Evolutionary conservation across 176 grass and related monocot species (phyloP).

Genomic region (barley (Hordeum vulgare)): MorexV3_pseudomolecules_assembly NC_058522.1:532602837-532603336

Average conservation of each 20-base stretch:
- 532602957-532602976: background rate
- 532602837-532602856: background rate
- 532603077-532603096: background rate
- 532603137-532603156: background rate
- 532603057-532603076: background rate
- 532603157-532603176: background rate
- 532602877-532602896: background rate
- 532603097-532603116: background rate
- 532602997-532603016: background rate
- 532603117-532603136: background rate
- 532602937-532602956: background rate
- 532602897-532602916: background rate
- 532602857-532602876: background rate
- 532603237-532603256: slow-evolving; percentile 4
- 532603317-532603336: background rate
- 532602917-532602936: background rate
- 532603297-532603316: background rate
- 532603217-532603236: background rate
- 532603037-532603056: background rate
- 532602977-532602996: background rate
- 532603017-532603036: background rate
- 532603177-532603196: background rate
- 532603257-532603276: background rate
- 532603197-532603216: background rate
- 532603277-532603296: background rate